These are phyloP conservation scores for Zopfia rhizophila DNA, from an alignment of 2,329 filamentous ascomycete species.

Conservation along the genomic window DNA sequence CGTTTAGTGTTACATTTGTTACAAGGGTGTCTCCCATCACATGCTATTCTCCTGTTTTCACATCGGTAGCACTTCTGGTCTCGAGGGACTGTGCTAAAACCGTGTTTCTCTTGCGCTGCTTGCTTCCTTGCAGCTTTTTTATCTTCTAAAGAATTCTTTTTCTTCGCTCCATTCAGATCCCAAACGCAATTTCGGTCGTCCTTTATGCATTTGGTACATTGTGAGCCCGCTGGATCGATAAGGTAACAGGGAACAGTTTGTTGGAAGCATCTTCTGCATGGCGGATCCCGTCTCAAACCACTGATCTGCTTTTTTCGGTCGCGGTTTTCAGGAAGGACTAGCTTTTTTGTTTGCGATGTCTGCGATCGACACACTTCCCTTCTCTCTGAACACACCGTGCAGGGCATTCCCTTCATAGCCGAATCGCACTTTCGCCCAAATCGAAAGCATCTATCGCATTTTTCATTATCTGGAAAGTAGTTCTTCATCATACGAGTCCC, in stretches of 20 bases:
- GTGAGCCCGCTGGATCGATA: not conserved
- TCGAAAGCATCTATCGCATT: too few species aligned
- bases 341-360: not conserved
- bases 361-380: not conserved
- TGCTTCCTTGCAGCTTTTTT: slow-evolving; percentile 3
- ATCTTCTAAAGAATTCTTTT: not conserved
- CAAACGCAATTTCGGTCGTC: not conserved
- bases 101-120: slow-evolving; percentile 2
- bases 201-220: slow-evolving; percentile 3
- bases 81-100: slow-evolving; percentile 2
- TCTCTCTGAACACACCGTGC: not conserved
- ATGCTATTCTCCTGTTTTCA: slow-evolving; percentile 2
- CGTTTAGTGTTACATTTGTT: slow-evolving; percentile 2
- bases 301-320: not conserved
- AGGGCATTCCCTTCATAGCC: too few species aligned
- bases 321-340: slow-evolving; percentile 1
- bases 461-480: too few species aligned
- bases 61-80: slow-evolving; percentile 7
- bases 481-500: not conserved
- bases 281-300: not conserved
- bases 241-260: not conserved
- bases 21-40: slow-evolving; percentile 1
- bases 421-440: too few species aligned
- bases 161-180: slow-evolving; percentile 1
- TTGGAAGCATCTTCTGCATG: slow-evolving; percentile 1